These are phyloP conservation scores for Paracoccidioides brasiliensis DNA, from an alignment of 2,329 filamentous ascomycete genomes.

Conservation along the genomic window DNA sequence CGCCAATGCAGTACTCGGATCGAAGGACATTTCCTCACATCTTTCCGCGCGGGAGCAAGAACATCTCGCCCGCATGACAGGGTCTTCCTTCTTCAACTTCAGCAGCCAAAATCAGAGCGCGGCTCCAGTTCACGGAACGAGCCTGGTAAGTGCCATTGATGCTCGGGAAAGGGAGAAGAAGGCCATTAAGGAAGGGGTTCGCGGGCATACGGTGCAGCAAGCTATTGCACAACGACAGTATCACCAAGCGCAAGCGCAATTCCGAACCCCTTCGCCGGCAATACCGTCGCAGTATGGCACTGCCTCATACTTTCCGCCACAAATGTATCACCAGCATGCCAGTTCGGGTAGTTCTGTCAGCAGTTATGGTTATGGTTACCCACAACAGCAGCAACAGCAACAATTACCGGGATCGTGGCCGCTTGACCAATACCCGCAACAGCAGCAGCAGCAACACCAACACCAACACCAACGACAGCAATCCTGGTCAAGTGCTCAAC, in stretches of 20 bases:
- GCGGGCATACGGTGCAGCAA: constrained; percentile 58
- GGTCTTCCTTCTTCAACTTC: constrained; percentile 60
- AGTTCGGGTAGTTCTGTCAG: not conserved
- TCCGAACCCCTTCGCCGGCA: constrained; percentile 16
- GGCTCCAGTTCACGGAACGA: constrained; percentile 39
- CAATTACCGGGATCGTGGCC: not conserved
- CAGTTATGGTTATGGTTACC: not conserved
- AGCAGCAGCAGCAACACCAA: not conserved
- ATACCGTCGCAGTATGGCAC: constrained; percentile 23
- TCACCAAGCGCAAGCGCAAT: constrained; percentile 30
- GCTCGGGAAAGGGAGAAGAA: constrained; percentile 65
- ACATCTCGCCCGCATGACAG: constrained; percentile 70
- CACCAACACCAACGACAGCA: not conserved
- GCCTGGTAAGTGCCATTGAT: constrained; percentile 67
- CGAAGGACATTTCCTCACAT: constrained; percentile 42
- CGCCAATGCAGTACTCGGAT: constrained; percentile 38
- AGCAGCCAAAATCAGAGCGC: constrained; percentile 41
- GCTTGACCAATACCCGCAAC: not conserved
- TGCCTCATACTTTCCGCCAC: constrained; percentile 7
- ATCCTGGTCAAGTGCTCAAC: constrained; percentile 4
- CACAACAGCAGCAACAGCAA: constrained; percentile 11
- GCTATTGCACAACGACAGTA: constrained; percentile 58
- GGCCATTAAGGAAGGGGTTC: constrained; percentile 54
- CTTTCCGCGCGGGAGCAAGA: constrained; percentile 83
- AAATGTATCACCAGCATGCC: constrained; percentile 7